Conservation (phyloP, 1,139 yeast genomes). For the Blastobotrys proliferans region DNA sequence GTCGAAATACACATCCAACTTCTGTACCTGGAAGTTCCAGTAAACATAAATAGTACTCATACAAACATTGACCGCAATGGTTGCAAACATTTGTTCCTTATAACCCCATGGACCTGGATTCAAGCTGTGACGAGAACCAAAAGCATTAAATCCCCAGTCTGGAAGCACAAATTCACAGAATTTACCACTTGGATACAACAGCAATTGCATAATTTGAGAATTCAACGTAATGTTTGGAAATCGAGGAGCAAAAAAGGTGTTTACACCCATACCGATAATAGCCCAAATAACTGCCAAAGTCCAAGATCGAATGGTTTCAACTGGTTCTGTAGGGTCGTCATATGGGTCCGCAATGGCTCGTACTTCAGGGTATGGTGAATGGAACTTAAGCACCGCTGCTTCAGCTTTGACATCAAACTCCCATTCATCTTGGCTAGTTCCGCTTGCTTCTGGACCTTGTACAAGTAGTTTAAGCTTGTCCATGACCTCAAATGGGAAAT, state of each 20-base stretch:
- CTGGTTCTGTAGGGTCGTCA: constrained; percentile 46
- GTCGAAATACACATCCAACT: constrained; percentile 40
- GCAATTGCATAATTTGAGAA: constrained; percentile 50
- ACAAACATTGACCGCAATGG: constrained; percentile 44
- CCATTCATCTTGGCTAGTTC: constrained; percentile 19
- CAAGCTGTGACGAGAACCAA: constrained; percentile 40
- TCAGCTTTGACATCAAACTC: constrained; percentile 36
- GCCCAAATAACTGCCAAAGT: constrained; percentile 54
- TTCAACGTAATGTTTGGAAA: constrained; percentile 47
- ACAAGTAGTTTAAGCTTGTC: constrained; percentile 18
- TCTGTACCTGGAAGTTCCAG: constrained; percentile 45
- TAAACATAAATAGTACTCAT: constrained; percentile 43
- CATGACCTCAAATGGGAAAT: constrained; percentile 39
- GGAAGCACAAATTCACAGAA: constrained; percentile 40
- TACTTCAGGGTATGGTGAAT: constrained; percentile 64
- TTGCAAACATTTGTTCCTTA: constrained; percentile 67
- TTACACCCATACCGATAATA: constrained; percentile 51
- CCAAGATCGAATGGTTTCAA: constrained; percentile 58
- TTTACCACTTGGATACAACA: constrained; percentile 56
- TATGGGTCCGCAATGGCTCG: constrained; percentile 50
- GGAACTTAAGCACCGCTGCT: constrained; percentile 48
- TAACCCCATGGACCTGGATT: constrained; percentile 64
- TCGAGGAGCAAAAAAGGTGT: constrained; percentile 56
- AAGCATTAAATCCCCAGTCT: constrained; percentile 43
- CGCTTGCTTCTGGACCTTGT: constrained; percentile 27